A percentile compares a stretch with the other conserved stretches of the same genome.
These are phyloP conservation scores for Sicyos edulis DNA, from an alignment of 306 rosid genomes.

Conservation along the genomic window DNA sequence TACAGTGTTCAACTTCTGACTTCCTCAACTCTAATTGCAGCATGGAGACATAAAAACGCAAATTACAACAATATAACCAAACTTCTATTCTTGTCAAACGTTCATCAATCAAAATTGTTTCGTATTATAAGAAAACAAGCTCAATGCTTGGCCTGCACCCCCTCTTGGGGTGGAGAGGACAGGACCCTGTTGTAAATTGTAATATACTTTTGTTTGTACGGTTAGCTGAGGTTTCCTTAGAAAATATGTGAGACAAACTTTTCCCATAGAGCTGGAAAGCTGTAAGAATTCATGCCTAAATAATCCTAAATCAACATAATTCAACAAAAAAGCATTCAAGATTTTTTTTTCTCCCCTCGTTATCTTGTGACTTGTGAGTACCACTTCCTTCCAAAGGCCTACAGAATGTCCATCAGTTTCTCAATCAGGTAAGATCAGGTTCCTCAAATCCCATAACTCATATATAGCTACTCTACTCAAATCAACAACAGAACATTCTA, in stretches of 20 bases:
- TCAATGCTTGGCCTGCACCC: not conserved
- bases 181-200: not conserved
- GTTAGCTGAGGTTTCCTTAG: not conserved
- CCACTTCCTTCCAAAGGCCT: not conserved
- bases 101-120: not conserved
- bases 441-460: not conserved
- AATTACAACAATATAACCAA: not conserved
- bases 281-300: not conserved
- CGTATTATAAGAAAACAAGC: not conserved
- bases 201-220: not conserved
- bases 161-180: not conserved
- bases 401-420: not conserved
- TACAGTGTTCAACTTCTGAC: conserved; percentile 1
- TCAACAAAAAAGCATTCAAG: not conserved
- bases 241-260: not conserved
- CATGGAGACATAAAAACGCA: not conserved
- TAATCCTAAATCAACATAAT: not conserved
- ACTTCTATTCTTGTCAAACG: not conserved
- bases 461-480: not conserved
- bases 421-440: conserved; percentile 1
- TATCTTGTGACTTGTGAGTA: too few species aligned
- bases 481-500: not conserved
- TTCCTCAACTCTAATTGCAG: not conserved
- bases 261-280: not conserved
- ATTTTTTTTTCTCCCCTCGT: not conserved